Conservation (phyloP, 441 rosid genomes). For the Aquilaria agallochum region DNA sequence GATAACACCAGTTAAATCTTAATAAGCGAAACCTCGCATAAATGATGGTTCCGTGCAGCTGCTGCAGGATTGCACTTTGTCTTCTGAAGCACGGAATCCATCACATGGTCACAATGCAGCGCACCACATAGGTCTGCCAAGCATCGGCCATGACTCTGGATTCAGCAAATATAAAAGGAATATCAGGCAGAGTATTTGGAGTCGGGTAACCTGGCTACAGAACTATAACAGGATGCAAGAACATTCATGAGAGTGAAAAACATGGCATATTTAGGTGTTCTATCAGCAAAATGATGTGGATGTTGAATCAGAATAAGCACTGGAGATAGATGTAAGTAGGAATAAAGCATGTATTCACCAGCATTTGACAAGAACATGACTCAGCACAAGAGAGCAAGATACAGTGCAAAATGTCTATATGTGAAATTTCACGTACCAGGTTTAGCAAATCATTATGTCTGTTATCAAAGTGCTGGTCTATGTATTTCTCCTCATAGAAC, state of each 20-base stretch:
- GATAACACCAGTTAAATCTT: background rate
- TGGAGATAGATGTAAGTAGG: no score
- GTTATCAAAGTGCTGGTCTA: slow-evolving; percentile 40
- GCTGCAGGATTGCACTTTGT: slow-evolving; percentile 56
- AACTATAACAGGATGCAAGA: no score
- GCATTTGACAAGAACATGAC: no score
- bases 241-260: no score
- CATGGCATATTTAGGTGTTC: no score
- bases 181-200: no score
- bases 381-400: background rate
- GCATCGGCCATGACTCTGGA: slow-evolving; percentile 46
- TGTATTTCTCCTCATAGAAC: slow-evolving; percentile 41
- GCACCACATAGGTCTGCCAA: slow-evolving; percentile 54
- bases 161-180: slow-evolving; percentile 4
- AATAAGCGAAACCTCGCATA: slow-evolving; percentile 38
- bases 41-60: slow-evolving; percentile 41
- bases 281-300: no score
- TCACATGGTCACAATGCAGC: slow-evolving; percentile 41
- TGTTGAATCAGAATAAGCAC: no score
- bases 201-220: no score
- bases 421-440: slow-evolving; percentile 20
- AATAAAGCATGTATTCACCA: no score
- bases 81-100: slow-evolving; percentile 26
- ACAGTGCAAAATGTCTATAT: background rate
- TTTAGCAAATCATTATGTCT: slow-evolving; percentile 39